These are phyloP conservation scores for Trichosporon faecale DNA, from an alignment of 1,284 basidiomycete species.

Conservation along the genomic window DNA sequence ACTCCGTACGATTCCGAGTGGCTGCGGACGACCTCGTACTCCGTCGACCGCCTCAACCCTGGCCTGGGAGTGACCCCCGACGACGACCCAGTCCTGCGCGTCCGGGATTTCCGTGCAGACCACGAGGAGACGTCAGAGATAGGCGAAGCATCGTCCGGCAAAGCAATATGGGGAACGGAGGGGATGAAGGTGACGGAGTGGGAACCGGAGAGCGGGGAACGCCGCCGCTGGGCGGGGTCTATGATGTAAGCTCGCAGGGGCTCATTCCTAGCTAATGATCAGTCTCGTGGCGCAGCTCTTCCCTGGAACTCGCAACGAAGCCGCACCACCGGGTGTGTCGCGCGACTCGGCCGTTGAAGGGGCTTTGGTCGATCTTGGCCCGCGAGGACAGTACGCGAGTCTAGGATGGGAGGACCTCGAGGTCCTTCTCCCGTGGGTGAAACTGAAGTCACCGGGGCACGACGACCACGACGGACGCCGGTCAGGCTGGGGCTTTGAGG, in stretches of 20 bases:
- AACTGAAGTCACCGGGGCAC: constrained; percentile 34
- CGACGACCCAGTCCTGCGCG: neutral
- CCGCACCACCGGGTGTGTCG: constrained; percentile 30
- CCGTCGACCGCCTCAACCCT: neutral
- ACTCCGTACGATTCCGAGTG: constrained; percentile 26
- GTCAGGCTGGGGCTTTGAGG: constrained; percentile 40
- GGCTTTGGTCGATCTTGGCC: constrained; percentile 36
- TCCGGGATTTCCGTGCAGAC: constrained; percentile 12
- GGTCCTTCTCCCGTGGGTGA: constrained; percentile 42
- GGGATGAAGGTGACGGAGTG: constrained; percentile 38
- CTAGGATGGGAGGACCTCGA: constrained; percentile 48
- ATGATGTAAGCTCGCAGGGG: constrained; percentile 38
- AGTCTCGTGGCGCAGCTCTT: constrained; percentile 46
- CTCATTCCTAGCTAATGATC: constrained; percentile 14
- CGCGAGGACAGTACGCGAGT: constrained; percentile 47
- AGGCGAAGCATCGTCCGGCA: constrained; percentile 28
- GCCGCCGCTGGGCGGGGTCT: constrained; percentile 47
- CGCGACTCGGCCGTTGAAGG: constrained; percentile 34
- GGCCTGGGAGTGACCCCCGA: neutral
- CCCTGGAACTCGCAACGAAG: constrained; percentile 25
- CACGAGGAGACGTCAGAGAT: constrained; percentile 35
- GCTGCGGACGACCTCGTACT: constrained; percentile 3
- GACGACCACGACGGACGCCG: constrained; percentile 32
- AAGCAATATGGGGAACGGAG: constrained; percentile 22
- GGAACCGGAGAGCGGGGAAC: constrained; percentile 25